phyloP scores from a whole-genome alignment of 2,329 filamentous ascomycete species.

The Paracamarosporium sp. region DNA sequence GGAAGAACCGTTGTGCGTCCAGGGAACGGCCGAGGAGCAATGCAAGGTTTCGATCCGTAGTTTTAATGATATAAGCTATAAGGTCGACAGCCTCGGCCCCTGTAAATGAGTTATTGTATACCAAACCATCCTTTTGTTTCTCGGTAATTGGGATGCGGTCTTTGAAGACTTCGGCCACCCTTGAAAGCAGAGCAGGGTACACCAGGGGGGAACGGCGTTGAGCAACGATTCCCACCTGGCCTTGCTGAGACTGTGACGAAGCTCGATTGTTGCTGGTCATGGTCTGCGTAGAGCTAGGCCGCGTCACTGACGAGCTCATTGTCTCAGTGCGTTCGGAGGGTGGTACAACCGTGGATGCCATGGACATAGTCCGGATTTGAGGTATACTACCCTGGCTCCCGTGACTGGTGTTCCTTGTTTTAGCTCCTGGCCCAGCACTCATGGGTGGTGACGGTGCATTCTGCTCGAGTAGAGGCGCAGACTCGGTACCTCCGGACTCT shows the following conservation, averaged over 20 bases:
- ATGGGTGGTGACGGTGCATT: constrained; percentile 28
- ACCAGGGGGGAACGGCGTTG: constrained; percentile 79
- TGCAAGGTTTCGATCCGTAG: constrained; percentile 92
- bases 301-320: constrained; percentile 58
- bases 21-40: constrained; percentile 87
- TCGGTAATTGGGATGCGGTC: constrained; percentile 87
- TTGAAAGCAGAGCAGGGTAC: constrained; percentile 92
- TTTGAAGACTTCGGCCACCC: constrained; percentile 89
- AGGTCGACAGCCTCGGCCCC: constrained; percentile 95
- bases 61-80: constrained; percentile 95
- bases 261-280: constrained; percentile 44
- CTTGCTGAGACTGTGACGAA: constrained; percentile 51
- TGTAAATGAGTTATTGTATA: constrained; percentile 97
- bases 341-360: constrained; percentile 81
- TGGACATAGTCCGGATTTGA: constrained; percentile 79
- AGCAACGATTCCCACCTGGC: constrained; percentile 55
- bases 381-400: constrained; percentile 45
- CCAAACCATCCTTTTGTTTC: constrained; percentile 93
- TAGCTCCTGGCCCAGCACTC: constrained; percentile 38
- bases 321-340: constrained; percentile 68
- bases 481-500: constrained; percentile 56
- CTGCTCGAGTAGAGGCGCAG: constrained; percentile 21
- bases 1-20: constrained; percentile 98
- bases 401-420: constrained; percentile 44
- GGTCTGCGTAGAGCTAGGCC: constrained; percentile 45